Evolutionary conservation across 306 rosid genomes (phyloP), one percentile per base, ranked within the genome.

Genomic region (Quercus parvula): DNA sequence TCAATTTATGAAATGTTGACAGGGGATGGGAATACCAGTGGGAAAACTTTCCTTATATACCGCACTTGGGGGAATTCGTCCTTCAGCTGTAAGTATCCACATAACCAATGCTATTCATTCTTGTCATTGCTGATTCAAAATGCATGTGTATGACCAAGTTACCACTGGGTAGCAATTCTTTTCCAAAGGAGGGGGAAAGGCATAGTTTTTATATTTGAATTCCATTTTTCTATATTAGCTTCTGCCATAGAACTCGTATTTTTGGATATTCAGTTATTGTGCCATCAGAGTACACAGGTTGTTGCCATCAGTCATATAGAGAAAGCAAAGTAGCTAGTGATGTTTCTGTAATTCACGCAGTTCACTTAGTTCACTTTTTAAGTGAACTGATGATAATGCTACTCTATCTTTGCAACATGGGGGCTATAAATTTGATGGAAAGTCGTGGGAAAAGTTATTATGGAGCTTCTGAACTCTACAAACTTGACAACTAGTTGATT

Each of bases 21-120:
- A 95, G 99, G 99, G 99, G 28, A 95, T 95, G 99, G 99, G 98
- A 75, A 95, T 95, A 84, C 98, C 99, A 30, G 96, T 92, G 27
- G 99, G 99, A 24, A 95, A 95, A 81, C 99, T 93, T 86, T 81
- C 99, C 80, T 77, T 95, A 31, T 95, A 95, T 74, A 85, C 99
- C 0, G 99, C 99, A 5, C 99, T 95, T 78, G 99, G 99, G 22
- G 99, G 99, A 62, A 96, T 95, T 75, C 96, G 90, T 78, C 99
- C 99, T 73, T 91, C 98, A 54, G 85, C 96, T 25, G 99, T 95
- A 83, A 89, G 97, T 91, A 24, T 67, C 74, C n/a, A 35, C 25
- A n/a, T 46, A 56, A 62, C 67, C 73, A 33, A 44, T 56, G 22
- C 63, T 68, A 66, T 20, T 77, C 51, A 24, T 81, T 76, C 41